Evolutionary conservation across 257 asterid genomes (phyloP).

Genomic region (Gynochthodes officinalis): DNA sequence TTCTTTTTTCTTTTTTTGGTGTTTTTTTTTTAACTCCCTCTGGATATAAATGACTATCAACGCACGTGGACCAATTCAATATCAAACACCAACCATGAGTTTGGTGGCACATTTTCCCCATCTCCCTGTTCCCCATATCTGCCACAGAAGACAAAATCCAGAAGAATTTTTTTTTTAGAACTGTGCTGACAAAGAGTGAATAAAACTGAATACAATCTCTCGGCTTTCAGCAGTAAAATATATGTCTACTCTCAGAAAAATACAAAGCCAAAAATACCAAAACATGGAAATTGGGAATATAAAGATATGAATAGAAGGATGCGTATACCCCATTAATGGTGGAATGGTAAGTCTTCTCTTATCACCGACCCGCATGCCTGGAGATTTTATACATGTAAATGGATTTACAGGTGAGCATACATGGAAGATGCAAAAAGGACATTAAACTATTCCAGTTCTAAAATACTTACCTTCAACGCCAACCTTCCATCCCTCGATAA

Average conservation of each 20-base stretch:
- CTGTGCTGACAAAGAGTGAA: not conserved
- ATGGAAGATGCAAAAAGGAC: not conserved
- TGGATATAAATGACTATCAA: constrained; percentile 11
- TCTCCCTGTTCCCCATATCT: constrained; percentile 49
- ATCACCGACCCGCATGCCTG: constrained; percentile 90
- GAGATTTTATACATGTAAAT: constrained; percentile 16
- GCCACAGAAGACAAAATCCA: constrained; percentile 30
- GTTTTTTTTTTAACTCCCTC: too few species aligned
- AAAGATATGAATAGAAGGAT: not conserved
- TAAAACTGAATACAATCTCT: not conserved
- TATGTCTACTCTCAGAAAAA: not conserved
- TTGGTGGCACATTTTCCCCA: constrained; percentile 68
- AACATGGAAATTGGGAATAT: not conserved
- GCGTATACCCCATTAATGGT: constrained; percentile 77
- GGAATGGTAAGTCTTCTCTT: constrained; percentile 78
- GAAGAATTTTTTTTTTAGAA: too few species aligned
- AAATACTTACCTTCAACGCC: constrained; percentile 60
- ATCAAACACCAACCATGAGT: constrained; percentile 83
- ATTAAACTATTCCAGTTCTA: not conserved
- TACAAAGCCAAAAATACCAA: not conserved
- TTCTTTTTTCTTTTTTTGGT: too few species aligned
- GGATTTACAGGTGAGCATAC: constrained; percentile 4
- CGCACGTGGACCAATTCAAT: constrained; percentile 56
- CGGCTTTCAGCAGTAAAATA: not conserved
- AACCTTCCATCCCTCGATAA: constrained; percentile 66